Evolutionary conservation across 805 yeast species (phyloP), one percentile per base, ranked within the genome.

Genomic region (Candida ortonii): DNA sequence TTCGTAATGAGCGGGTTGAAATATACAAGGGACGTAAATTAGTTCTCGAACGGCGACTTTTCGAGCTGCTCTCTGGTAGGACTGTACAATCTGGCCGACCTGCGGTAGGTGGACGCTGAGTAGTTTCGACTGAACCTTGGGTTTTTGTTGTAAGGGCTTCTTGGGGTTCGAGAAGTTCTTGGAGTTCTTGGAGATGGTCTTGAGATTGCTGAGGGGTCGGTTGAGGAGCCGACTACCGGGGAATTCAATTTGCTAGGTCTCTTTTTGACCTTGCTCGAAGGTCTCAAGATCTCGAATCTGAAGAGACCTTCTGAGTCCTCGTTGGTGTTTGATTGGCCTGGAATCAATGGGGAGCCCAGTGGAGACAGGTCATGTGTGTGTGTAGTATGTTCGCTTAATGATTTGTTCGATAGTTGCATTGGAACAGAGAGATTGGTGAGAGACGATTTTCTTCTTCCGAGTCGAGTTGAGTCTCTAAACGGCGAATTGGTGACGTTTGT

Each of bases 201-300:
- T 3, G 54, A 34, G 11, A 50, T 30, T 15, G 55, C 43, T 13
- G 52, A 42, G 9, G 47, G 41, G 23, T 45, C 50, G 4, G 50
- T 47, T 4, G 31, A 23, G 5, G 44, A 12, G 1, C 33, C 36
- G 15, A 32, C 41, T 15, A 43, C 43, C 8, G 55, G 51, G 0
- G 54, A 33, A 13, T 41, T 40, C 11, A 52, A 30, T 16, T 53
- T 47, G 9, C 47, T 43, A 3, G 64, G 58, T 33, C 56, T 47
- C 38, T 62, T 60, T 36, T 57, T 61, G 17, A 48, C 47, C 34
- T 63, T 61, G 40, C 60, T 63, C 0, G 68, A 55, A 7, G 63
- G 57, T 16, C 67, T 50, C 16, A 65, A 51, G 11, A 70, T 49
- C 36, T 70, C 76, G 43, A 70, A 70, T 30, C 73, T 56, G 53